Percentiles rank a stretch among this genome's conserved stretches.
Evolutionary conservation across 1,284 basidiomycete genomes (phyloP).

Genomic region (Lentinus polychrous): DNA sequence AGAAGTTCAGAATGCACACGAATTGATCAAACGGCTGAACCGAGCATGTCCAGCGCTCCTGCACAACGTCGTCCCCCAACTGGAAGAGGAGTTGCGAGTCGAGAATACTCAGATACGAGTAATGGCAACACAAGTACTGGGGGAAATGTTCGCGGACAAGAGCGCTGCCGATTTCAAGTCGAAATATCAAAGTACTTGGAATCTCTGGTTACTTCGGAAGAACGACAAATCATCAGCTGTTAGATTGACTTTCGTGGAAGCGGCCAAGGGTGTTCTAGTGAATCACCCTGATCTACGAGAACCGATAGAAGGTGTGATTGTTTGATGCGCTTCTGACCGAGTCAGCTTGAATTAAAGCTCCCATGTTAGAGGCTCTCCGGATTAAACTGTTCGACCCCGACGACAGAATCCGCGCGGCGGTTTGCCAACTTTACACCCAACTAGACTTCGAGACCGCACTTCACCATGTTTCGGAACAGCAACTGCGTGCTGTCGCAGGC

Average conservation of each 20-base stretch:
- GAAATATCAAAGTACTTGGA: slow-evolving; percentile 85
- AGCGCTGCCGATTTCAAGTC: slow-evolving; percentile 66
- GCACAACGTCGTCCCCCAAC: slow-evolving; percentile 86
- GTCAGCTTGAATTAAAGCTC: slow-evolving; percentile 2
- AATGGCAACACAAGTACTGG: slow-evolving; percentile 80
- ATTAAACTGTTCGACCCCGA: slow-evolving; percentile 81
- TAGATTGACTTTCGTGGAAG: slow-evolving; percentile 76
- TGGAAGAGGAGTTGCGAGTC: slow-evolving; percentile 86
- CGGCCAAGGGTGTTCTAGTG: slow-evolving; percentile 53
- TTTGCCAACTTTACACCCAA: slow-evolving; percentile 76
- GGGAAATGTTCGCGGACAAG: slow-evolving; percentile 84
- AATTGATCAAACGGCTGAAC: slow-evolving; percentile 82
- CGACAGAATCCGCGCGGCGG: slow-evolving; percentile 84
- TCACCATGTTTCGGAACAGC: slow-evolving; percentile 68
- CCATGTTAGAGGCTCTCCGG: slow-evolving; percentile 48
- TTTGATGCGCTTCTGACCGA: background rate
- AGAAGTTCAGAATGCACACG: slow-evolving; percentile 72
- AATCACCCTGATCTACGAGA: slow-evolving; percentile 65
- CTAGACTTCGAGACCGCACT: slow-evolving; percentile 89
- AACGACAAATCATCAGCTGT: slow-evolving; percentile 74
- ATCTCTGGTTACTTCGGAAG: slow-evolving; percentile 74
- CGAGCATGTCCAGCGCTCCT: slow-evolving; percentile 77
- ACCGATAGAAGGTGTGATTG: slow-evolving; percentile 57
- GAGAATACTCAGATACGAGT: slow-evolving; percentile 70
- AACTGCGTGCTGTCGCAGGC: slow-evolving; percentile 62